Conservation (phyloP, 2,329 filamentous ascomycete genomes). For the Apiospora marii region DNA sequence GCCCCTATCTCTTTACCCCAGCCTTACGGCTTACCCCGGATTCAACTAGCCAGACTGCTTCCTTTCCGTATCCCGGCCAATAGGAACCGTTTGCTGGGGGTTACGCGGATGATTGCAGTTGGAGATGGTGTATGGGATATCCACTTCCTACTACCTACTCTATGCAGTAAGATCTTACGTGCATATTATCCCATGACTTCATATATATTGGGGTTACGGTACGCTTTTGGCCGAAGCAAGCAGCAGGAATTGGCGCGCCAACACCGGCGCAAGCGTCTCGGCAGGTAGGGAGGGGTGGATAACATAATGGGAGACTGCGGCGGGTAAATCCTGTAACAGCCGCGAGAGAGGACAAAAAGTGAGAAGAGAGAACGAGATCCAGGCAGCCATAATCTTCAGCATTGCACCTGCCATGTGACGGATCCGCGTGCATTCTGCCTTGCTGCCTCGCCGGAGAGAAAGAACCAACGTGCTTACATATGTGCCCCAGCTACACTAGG, state of each 20-base stretch:
- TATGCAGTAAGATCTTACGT: conserved; percentile 6
- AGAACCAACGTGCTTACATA: too few relatives aligned
- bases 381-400: not conserved
- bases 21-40: conserved; percentile 10
- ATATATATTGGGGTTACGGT: not conserved
- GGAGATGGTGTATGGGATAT: conserved; percentile 4
- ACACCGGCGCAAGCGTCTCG: not conserved
- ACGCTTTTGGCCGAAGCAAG: not conserved
- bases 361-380: too few relatives aligned
- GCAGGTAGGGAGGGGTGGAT: not conserved
- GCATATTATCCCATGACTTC: not conserved
- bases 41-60: not conserved
- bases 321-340: not conserved
- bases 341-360: not conserved
- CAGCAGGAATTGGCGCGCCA: not conserved
- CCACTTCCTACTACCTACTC: not conserved
- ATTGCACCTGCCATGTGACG: not conserved
- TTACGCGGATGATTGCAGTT: conserved; percentile 13
- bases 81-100: not conserved
- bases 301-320: not conserved
- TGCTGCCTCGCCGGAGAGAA: not conserved
- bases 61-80: conserved; percentile 16
- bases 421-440: conserved; percentile 2
- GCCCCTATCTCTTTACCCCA: conserved; percentile 4
- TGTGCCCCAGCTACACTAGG: not conserved